Evolutionary conservation across 2,329 filamentous ascomycete genomes (phyloP).

Genomic region (Cryphonectria japonica): DNA sequence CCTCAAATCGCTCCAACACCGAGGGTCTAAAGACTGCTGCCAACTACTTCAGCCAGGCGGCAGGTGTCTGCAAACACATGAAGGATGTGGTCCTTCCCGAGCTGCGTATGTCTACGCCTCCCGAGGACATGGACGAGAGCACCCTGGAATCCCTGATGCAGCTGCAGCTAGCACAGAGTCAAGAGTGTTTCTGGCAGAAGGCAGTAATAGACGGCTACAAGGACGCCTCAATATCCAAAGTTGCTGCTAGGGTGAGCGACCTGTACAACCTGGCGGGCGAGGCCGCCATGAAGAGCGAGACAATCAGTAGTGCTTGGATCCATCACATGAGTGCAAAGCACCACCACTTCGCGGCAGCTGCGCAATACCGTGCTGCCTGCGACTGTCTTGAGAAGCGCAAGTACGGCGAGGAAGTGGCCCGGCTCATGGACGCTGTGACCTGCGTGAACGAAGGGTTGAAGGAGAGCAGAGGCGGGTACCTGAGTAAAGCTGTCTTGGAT

Average conservation of each 20-base stretch:
- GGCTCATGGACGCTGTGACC: constrained; percentile 77
- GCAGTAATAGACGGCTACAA: constrained; percentile 93
- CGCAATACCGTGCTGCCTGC: constrained; percentile 87
- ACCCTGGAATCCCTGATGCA: constrained; percentile 84
- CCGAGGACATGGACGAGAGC: constrained; percentile 92
- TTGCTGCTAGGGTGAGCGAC: constrained; percentile 88
- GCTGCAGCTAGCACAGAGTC: constrained; percentile 86
- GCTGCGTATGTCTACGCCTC: constrained; percentile 76
- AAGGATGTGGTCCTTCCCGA: constrained; percentile 79
- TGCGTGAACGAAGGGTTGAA: constrained; percentile 88
- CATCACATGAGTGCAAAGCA: constrained; percentile 97
- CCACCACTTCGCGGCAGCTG: constrained; percentile 93
- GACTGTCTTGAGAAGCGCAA: constrained; percentile 92
- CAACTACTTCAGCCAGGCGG: constrained; percentile 86
- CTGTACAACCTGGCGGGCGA: constrained; percentile 85
- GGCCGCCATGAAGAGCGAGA: constrained; percentile 83
- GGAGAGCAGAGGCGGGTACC: constrained; percentile 72
- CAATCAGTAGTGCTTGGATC: constrained; percentile 93
- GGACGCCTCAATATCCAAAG: constrained; percentile 86
- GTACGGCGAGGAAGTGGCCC: constrained; percentile 93
- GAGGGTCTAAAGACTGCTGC: constrained; percentile 88
- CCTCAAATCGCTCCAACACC: constrained; percentile 74
- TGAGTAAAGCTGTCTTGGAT: constrained; percentile 79
- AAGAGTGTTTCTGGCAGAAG: constrained; percentile 98
- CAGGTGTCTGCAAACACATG: constrained; percentile 81